A percentile compares a stretch with the other conserved stretches of the same genome.
Conservation (phyloP, 495 filamentous ascomycete genomes). For the Platismatia glauca region DNA sequence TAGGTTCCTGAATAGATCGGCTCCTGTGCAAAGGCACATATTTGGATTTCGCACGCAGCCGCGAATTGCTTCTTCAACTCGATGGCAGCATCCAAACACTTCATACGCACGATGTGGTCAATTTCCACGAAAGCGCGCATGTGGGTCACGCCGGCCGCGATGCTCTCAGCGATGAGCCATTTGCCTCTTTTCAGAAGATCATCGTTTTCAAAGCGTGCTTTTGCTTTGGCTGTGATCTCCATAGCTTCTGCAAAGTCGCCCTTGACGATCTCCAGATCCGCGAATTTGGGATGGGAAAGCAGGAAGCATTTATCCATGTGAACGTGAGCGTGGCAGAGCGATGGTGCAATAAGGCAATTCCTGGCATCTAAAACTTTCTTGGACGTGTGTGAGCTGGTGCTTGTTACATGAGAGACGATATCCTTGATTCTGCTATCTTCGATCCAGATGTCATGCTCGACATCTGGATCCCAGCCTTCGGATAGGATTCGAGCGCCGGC, state of each 20-base stretch:
- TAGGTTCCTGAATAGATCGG: slow-evolving; percentile 51
- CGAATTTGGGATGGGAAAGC: slow-evolving; percentile 47
- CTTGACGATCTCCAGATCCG: slow-evolving; percentile 46
- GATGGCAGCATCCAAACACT: slow-evolving; percentile 51
- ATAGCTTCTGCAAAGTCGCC: slow-evolving; percentile 64
- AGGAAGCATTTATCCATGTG: slow-evolving; percentile 72
- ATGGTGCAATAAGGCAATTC: slow-evolving; percentile 41
- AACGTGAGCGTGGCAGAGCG: slow-evolving; percentile 66
- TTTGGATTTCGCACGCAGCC: slow-evolving; percentile 50
- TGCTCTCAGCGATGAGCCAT: slow-evolving; percentile 59
- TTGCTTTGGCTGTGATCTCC: slow-evolving; percentile 50
- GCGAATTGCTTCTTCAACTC: slow-evolving; percentile 48
- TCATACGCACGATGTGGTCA: slow-evolving; percentile 50
- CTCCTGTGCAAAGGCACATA: slow-evolving; percentile 68
- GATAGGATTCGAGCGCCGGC: background rate
- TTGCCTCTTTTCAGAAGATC: slow-evolving; percentile 56
- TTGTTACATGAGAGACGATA: background rate
- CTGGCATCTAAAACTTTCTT: slow-evolving; percentile 14
- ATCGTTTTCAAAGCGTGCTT: slow-evolving; percentile 46
- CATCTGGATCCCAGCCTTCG: background rate
- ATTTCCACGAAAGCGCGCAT: slow-evolving; percentile 71
- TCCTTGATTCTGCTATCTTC: background rate
- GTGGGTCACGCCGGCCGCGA: slow-evolving; percentile 56
- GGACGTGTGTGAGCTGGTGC: background rate
- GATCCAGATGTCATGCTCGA: slow-evolving; percentile 4